A percentile compares a stretch with the other conserved stretches of the same genome.
phyloP scores from a whole-genome alignment of 2,329 filamentous ascomycete species.

The Phaeosphaeriaceae sp. region DNA sequence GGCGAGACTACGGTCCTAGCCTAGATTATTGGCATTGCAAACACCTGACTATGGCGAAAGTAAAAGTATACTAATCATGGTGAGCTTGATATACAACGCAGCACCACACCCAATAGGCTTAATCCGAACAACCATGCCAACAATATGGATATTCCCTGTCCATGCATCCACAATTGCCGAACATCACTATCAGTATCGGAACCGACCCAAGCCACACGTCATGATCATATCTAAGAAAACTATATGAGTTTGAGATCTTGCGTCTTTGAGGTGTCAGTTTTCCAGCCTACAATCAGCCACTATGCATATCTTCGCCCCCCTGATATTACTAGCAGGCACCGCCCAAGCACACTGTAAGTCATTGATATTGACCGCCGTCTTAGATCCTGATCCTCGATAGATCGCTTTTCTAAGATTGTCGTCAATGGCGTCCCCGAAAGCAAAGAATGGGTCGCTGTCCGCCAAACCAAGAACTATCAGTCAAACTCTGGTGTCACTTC shows the following conservation, averaged over 20 bases:
- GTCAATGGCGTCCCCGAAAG: constrained; percentile 39
- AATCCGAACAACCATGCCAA: no score
- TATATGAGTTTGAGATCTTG: not conserved
- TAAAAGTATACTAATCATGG: no score
- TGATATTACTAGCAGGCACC: constrained; percentile 20
- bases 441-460: constrained; percentile 54
- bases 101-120: no score
- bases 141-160: not conserved
- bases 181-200: not conserved
- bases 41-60: no score
- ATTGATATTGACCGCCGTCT: not conserved
- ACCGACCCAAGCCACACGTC: not conserved
- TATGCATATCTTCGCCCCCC: constrained; percentile 2
- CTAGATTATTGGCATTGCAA: no score
- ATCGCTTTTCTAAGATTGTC: constrained; percentile 36
- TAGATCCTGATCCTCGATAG: constrained; percentile 5
- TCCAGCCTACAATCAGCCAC: not conserved
- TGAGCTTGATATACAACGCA: no score
- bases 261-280: not conserved
- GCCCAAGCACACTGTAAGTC: constrained; percentile 31
- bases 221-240: not conserved
- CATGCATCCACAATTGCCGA: constrained; percentile 5
- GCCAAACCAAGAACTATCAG: constrained; percentile 59
- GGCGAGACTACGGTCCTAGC: no score
- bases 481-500: constrained; percentile 58